Percentiles rank a stretch among this genome's conserved stretches.
Evolutionary conservation across 2,329 filamentous ascomycete genomes (phyloP).

Genomic region (Claviceps paspali): DNA sequence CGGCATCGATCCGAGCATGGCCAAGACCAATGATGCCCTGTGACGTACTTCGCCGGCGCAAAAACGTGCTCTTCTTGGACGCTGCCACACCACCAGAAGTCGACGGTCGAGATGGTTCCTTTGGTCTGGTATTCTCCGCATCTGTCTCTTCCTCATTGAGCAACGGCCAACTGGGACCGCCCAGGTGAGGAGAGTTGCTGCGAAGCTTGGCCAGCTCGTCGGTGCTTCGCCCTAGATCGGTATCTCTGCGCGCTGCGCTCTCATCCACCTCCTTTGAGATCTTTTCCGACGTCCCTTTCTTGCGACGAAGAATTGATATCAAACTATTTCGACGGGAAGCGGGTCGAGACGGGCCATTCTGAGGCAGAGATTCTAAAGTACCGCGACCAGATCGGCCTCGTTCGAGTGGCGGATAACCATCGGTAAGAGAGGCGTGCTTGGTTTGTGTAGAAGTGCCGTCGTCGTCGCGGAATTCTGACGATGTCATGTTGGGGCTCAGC

Average conservation of each 20-base stretch:
- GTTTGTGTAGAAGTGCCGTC: conserved; percentile 29
- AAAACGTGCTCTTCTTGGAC: conserved; percentile 14
- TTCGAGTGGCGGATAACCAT: conserved; percentile 16
- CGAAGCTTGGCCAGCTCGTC: conserved; percentile 35
- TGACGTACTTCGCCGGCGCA: conserved; percentile 23
- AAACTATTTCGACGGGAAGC: conserved; percentile 31
- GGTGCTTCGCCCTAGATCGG: conserved; percentile 42
- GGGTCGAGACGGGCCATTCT: conserved; percentile 5
- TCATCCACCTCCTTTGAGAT: conserved; percentile 40
- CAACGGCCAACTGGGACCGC: conserved; percentile 20
- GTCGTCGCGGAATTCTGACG: conserved; percentile 45
- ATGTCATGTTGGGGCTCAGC: conserved; percentile 16
- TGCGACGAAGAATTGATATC: conserved; percentile 49
- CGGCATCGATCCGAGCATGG: conserved; percentile 6
- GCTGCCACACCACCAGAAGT: conserved; percentile 17
- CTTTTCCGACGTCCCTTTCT: conserved; percentile 33
- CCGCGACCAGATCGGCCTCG: conserved; percentile 28
- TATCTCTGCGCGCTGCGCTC: conserved; percentile 46
- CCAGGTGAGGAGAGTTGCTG: conserved; percentile 17
- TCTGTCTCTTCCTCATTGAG: conserved; percentile 16
- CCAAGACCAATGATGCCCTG: conserved; percentile 13
- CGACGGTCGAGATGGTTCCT: conserved; percentile 17
- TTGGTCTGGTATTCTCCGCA: conserved; percentile 11
- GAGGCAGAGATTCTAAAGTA: conserved; percentile 13
- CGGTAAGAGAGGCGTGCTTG: conserved; percentile 5